Base-by-base conservation (phyloP, 192 early-diverging fungal species). In the Coemansia biformis region DNA sequence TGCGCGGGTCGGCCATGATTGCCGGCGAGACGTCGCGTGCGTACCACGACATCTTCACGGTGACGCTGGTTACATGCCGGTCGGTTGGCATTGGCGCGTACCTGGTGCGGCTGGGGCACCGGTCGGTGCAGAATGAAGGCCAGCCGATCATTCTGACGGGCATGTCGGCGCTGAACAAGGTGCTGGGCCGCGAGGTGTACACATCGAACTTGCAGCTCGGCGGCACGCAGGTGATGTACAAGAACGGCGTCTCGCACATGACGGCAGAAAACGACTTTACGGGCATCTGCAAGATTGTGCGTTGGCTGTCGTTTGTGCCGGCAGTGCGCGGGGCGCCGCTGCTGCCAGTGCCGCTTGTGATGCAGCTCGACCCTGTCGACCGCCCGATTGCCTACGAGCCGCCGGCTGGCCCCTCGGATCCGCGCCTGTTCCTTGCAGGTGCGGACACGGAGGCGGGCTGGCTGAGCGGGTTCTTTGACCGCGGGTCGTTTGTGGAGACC, bases 71-170 rank as follows among this genome's bases (percentile, higher is more conserved):
- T 26, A 96, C 96, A 1, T 96, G 93, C 66, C 86, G 96, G 38
- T 95, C 92, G 37, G 96, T 99, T 30, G 96, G 93, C 78, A 99
- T 99, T 56, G 93, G 93, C 51, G 96, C 96, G 22, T 99, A 99
- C 76, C 79, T 97, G 45, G 96, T 99, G 46, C 90, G 96, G 59
- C 83, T 99, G 55, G 96, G 96, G 38, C 96, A 99, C 71, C 90
- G 96, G 40, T 80, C 89, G 17, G 81, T 99, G 39, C 96, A 99
- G 77, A 93, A 93, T 63, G 93, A 99, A 68, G 92, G 92, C 52
- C 92, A 93, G 48, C 96, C 96, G 22, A 97, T 99, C 60, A 97
- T 99, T 47, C 79, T 98, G 65, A 98, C 96, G 3, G 96, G 96
- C 49, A 92, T 93, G 13, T 87, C 83, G 8, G 93, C 96, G 21